phyloP scores from a whole-genome alignment of 2,329 filamentous ascomycete species.

The Aureobasidium uvarum region DNA sequence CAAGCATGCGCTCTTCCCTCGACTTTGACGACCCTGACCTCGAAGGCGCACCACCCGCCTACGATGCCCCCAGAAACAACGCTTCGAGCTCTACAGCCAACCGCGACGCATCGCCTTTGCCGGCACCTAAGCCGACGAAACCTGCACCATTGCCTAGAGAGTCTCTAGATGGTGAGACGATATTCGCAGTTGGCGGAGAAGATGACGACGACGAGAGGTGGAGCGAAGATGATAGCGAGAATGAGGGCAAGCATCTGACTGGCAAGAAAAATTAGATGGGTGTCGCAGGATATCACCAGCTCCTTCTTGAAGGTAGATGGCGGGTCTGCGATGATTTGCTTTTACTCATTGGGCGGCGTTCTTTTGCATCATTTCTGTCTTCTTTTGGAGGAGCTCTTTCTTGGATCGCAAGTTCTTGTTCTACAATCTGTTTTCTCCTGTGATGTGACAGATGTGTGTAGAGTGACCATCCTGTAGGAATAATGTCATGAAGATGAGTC shows the following conservation, averaged over 20 bases:
- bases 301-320: not conserved
- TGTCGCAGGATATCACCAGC: not conserved
- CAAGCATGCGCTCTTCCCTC: constrained; percentile 75
- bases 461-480: no score
- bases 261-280: constrained; percentile 39
- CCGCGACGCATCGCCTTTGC: constrained; percentile 50
- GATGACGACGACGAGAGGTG: constrained; percentile 67
- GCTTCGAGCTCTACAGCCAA: constrained; percentile 29
- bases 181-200: constrained; percentile 88
- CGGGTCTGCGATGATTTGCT: not conserved
- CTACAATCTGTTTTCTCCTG: no score
- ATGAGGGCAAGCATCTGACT: constrained; percentile 53
- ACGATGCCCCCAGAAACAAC: constrained; percentile 28
- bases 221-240: constrained; percentile 62
- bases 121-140: constrained; percentile 53
- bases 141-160: constrained; percentile 54
- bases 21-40: constrained; percentile 59
- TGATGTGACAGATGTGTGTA: no score
- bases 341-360: constrained; percentile 11
- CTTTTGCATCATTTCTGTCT: not conserved
- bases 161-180: constrained; percentile 83
- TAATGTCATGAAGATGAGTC: no score
- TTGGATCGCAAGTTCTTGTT: not conserved
- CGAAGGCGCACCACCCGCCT: constrained; percentile 34
- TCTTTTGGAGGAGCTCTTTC: not conserved